Evolutionary conservation across 495 filamentous ascomycete genomes (phyloP).

Genomic region (Trichoderma erinaceum): DNA sequence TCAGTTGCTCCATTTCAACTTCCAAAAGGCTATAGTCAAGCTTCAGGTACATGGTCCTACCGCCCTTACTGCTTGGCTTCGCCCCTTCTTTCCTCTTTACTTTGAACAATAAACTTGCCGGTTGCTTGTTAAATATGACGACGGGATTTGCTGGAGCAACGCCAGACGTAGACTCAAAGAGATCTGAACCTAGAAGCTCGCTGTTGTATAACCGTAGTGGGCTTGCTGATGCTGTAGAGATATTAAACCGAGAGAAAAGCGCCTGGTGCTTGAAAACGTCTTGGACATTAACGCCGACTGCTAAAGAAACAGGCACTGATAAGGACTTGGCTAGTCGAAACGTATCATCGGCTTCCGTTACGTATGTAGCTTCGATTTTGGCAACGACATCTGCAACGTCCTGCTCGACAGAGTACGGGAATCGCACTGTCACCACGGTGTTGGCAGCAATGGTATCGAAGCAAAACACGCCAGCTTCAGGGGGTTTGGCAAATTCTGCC

Average conservation of each 20-base stretch:
- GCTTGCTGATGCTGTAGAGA: slow-evolving; percentile 66
- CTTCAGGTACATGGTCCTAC: slow-evolving; percentile 57
- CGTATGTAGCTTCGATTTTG: slow-evolving; percentile 70
- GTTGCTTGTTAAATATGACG: slow-evolving; percentile 72
- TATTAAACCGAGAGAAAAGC: slow-evolving; percentile 83
- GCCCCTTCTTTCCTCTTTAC: slow-evolving; percentile 46
- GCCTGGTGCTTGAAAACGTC: slow-evolving; percentile 83
- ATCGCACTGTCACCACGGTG: slow-evolving; percentile 49
- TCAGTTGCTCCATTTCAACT: slow-evolving; percentile 54
- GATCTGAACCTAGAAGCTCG: slow-evolving; percentile 60
- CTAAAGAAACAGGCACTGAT: slow-evolving; percentile 62
- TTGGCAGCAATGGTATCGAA: slow-evolving; percentile 49
- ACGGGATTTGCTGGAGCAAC: slow-evolving; percentile 48
- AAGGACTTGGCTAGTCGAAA: slow-evolving; percentile 64
- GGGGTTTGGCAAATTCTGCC: slow-evolving; percentile 48
- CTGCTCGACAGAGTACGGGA: slow-evolving; percentile 84
- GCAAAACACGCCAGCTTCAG: slow-evolving; percentile 60
- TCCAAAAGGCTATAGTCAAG: slow-evolving; percentile 74
- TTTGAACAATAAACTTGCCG: slow-evolving; percentile 76
- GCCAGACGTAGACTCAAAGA: slow-evolving; percentile 60
- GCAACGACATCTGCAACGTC: slow-evolving; percentile 65
- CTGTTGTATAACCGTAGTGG: slow-evolving; percentile 70
- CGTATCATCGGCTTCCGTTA: slow-evolving; percentile 57
- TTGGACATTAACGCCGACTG: slow-evolving; percentile 91
- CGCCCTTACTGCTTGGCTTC: slow-evolving; percentile 29